Base-by-base conservation (phyloP, 169 alveolate species). In the Plasmodium yoelii region DNA sequence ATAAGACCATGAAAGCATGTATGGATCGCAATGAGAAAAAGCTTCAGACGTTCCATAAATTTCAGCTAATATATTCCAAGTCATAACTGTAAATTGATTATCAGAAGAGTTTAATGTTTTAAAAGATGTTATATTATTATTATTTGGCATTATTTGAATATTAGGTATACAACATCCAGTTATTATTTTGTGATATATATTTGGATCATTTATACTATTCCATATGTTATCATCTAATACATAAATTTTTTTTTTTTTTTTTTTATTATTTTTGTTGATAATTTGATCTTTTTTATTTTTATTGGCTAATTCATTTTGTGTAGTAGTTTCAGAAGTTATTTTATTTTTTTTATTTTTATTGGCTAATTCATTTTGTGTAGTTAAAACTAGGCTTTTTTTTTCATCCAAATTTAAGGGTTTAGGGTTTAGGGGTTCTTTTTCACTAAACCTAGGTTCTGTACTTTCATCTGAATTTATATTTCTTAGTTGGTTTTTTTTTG, bases 1-100 rank as follows among this genome's bases (percentile, higher is more conserved):
- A 71, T 93, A 94, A 47, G 93, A 87, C 97, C 97, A 94, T 28
- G 95, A 92, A 9, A 94, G 70, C 91, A 94, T 94, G 72, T 93
- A 94, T 18, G 94, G 94, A 86, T 93, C 96, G 56, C 97, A 94
- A 71, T 94, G 95, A 18, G 97, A 95, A 80, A 92, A 94, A 12
- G 90, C 95, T 34, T 91, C 94, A 22, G 91, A 90, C 1, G 96
- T 94, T 51, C 95, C 96, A 59, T 94, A 94, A 5, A 94, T 89
- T 63, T 94, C 97, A 6, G 97, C 95, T 57, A 93, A 65, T 13
- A 92, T 86, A 65, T 92, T 93, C 96, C 96, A 93, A 18, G 94
- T 92, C 92, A 93, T 88, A 1, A 92, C 92, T 56, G 90, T 92
- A 65, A 94, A 92, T 47, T 69, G 87, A 44, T 86, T 86, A n/a